Evolutionary conservation across 495 filamentous ascomycete genomes (phyloP), one percentile per base, ranked within the genome.

Genomic region (Articulospora tetracladia): DNA sequence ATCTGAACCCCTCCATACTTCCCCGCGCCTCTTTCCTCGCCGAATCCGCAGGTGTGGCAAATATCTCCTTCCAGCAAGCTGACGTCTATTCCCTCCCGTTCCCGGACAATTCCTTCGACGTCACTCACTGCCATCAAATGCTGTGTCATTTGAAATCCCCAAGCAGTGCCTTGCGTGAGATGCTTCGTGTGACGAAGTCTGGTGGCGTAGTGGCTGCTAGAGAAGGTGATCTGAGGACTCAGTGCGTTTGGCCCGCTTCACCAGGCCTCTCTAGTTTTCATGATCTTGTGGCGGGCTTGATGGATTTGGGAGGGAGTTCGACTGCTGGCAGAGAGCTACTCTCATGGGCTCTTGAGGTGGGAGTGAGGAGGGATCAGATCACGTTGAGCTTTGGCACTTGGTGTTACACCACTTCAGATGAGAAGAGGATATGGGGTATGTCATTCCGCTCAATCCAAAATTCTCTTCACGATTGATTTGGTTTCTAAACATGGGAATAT

Each of bases 281-380:
- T 53, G 63, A 68, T 28, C 41, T 74, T 8, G 63, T 70, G 60
- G 58, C 66, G 25, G 58, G 41, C 0, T 36, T 66, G 53, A 57
- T 58, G 19, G 67, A 60, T 47, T 62, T 57, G 13, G 72, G 73
- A 26, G 76, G 74, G 24, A 69, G 58, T 25, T 52, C 57, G 25
- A 67, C 48, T 23, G 70, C 67, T 13, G 77, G 75, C 2, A 58
- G 74, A 47, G 56, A 72, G 71, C 50, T 79, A 61, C 59, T 78
- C 41, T 72, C 69, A 48, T 79, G 74, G 77, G 67, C 73, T 0
- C 57, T 78, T 59, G 58, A 70, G 53, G 76, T 70, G 39, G 77
- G 76, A n/a, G 74, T 62, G 22, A 65, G 67, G 48, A 55, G 69
- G 62, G 67, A 62, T 47, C 59, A 73, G 59, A 68, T 79, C 19